Base-by-base conservation (phyloP, 106 monocot genomes). In the Allium cepa region DNA sequence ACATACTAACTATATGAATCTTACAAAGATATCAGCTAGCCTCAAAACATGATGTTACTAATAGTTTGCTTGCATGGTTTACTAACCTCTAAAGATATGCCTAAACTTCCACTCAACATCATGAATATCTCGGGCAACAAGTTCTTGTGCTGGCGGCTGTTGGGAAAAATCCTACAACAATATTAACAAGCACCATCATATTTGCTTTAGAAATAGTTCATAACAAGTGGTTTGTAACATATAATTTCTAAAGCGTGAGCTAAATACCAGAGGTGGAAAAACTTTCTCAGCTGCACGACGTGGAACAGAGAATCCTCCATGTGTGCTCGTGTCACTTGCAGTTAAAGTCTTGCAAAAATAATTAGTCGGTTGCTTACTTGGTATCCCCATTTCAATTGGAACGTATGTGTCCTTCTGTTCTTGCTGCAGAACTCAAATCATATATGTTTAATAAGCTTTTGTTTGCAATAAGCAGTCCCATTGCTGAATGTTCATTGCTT, bases 241-340 rank as follows among this genome's bases (percentile, higher is more conserved):
- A 14, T 16, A n/a, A n/a, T 18, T 22, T 17, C 66, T 7, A 8
- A 50, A 66, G 3, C 17, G 57, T 57, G 49, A 65, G 11, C 62
- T 8, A 62, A 16, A 48, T 11, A 74, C 73, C 56, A 74, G 58
- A 26, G 73, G 73, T 64, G 73, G 73, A 59, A 74, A 74, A 57
- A 74, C 73, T 58, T 74, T 74, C 58, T 74, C 73, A 57, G 73
- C 73, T 49, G 73, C 64, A 13, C 73, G 62, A 15, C 73, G 73
- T 15, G 73, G 73, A 48, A 73, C 73, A 11, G 73, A 73, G 65
- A 73, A 73, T 0, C 73, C 73, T 49, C 73, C 73, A 49, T 73
- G 73, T 10, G 72, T 72, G 14, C 72, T 72, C 5, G 72, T 97
- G 64, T 97, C 97, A 53, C 97, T 97, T 10, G 73, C 73, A 48